These are phyloP conservation scores for Podaxis pistillaris DNA, from an alignment of 768 basidiomycete genomes.

Conservation along the genomic window DNA sequence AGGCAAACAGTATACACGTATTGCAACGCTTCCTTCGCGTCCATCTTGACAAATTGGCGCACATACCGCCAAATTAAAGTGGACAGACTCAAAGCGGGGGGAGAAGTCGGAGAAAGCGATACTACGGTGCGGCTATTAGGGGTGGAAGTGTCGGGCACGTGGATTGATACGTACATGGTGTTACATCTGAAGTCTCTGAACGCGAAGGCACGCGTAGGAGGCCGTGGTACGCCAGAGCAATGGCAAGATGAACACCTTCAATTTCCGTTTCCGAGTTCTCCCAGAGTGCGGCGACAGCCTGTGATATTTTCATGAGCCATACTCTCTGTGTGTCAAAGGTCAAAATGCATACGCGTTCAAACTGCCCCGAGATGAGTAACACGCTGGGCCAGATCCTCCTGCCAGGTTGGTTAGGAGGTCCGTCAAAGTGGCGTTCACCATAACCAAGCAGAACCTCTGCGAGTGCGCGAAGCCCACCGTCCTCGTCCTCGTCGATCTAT, in stretches of 20 bases:
- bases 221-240: constrained; percentile 92
- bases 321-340: not conserved
- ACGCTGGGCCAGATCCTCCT: constrained; percentile 80
- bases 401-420: constrained; percentile 56
- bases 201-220: constrained; percentile 80
- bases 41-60: constrained; percentile 88
- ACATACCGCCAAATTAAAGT: constrained; percentile 92
- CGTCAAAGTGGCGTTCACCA: constrained; percentile 81
- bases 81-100: constrained; percentile 76
- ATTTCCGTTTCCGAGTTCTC: constrained; percentile 84
- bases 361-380: constrained; percentile 89
- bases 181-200: constrained; percentile 82
- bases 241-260: constrained; percentile 92
- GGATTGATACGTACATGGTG: constrained; percentile 56
- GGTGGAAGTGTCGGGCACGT: not conserved
- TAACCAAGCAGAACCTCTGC: constrained; percentile 76
- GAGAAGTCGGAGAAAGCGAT: constrained; percentile 61
- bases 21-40: constrained; percentile 91
- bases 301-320: not conserved
- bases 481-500: constrained; percentile 80
- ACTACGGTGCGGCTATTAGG: constrained; percentile 38
- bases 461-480: constrained; percentile 69
- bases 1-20: constrained; percentile 89
- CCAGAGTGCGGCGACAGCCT: constrained; percentile 92
- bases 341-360: constrained; percentile 69